Conservation (phyloP, 78 protist genomes). For the Dictyostelium firmibasis region DNA sequence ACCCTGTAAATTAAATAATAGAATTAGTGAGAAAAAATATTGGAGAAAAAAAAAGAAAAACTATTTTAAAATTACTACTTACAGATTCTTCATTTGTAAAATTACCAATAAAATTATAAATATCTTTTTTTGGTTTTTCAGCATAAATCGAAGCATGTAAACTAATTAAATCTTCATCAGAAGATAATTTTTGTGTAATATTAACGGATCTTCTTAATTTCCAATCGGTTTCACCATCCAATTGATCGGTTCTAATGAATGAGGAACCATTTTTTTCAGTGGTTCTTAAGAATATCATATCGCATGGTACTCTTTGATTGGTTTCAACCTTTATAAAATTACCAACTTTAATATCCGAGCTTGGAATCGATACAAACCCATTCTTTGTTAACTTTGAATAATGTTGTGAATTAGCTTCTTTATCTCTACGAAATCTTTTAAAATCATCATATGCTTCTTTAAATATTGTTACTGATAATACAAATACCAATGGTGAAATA, state of each 20-base stretch:
- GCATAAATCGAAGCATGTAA: constrained; percentile 77
- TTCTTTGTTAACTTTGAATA: constrained; percentile 78
- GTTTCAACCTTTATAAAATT: constrained; percentile 83
- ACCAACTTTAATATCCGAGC: constrained; percentile 90
- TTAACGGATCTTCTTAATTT: constrained; percentile 87
- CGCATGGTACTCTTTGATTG: constrained; percentile 94
- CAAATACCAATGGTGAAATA: constrained; percentile 96
- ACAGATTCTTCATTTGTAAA: constrained; percentile 16
- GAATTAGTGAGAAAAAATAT: neutral
- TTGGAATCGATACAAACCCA: constrained; percentile 76
- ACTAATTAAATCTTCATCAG: constrained; percentile 55
- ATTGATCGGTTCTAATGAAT: constrained; percentile 96
- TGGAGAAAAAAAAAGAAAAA: neutral
- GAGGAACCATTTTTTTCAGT: constrained; percentile 91
- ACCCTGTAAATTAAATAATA: neutral
- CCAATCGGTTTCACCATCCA: constrained; percentile 99
- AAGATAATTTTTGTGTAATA: constrained; percentile 75
- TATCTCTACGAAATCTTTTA: constrained; percentile 90
- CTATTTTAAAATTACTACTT: neutral
- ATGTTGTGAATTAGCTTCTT: constrained; percentile 89
- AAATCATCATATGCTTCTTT: constrained; percentile 96
- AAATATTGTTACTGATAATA: constrained; percentile 87
- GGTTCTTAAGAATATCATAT: constrained; percentile 92
- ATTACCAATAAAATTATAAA: constrained; percentile 92
- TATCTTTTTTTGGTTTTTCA: constrained; percentile 91